phyloP scores from a whole-genome alignment of 768 basidiomycete genomes.

The Artomyces pyxidatus region DNA sequence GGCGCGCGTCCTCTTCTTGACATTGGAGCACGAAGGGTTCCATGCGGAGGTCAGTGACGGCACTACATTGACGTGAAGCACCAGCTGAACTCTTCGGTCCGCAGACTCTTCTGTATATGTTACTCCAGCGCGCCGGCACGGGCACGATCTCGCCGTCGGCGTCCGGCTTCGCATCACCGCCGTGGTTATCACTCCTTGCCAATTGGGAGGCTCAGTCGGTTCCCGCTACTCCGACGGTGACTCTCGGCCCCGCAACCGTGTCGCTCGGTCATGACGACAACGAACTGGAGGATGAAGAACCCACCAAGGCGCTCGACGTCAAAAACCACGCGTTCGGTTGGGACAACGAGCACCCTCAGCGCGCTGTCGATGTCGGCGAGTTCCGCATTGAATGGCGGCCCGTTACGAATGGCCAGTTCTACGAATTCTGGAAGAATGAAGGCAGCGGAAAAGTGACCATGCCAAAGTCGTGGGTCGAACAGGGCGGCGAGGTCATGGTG shows the following conservation, averaged over 20 bases:
- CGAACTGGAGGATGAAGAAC: conserved; percentile 56
- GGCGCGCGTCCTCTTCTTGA: conserved; percentile 83
- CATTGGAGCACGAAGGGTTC: conserved; percentile 82
- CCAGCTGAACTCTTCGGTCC: not conserved
- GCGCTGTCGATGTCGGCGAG: conserved; percentile 47
- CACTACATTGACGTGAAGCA: not conserved
- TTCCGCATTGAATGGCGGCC: conserved; percentile 84
- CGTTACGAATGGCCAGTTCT: conserved; percentile 84
- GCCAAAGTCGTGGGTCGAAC: conserved; percentile 70
- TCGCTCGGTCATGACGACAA: conserved; percentile 76
- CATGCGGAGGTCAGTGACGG: conserved; percentile 58
- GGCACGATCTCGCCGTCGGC: conserved; percentile 74
- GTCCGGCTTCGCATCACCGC: conserved; percentile 64
- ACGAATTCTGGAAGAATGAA: conserved; percentile 44
- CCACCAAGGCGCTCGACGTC: conserved; percentile 24
- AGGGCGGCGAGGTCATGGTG: conserved; percentile 43
- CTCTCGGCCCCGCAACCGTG: conserved; percentile 51
- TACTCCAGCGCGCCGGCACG: conserved; percentile 70
- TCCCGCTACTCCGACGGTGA: conserved; percentile 37
- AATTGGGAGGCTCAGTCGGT: conserved; percentile 41
- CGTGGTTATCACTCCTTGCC: conserved; percentile 51
- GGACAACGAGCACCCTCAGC: conserved; percentile 86
- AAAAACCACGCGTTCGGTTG: conserved; percentile 74
- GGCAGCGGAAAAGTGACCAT: conserved; percentile 39
- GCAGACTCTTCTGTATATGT: conserved; percentile 89